phyloP scores from a whole-genome alignment of 2,329 filamentous ascomycete species.

The Clonostachys sp. region DNA sequence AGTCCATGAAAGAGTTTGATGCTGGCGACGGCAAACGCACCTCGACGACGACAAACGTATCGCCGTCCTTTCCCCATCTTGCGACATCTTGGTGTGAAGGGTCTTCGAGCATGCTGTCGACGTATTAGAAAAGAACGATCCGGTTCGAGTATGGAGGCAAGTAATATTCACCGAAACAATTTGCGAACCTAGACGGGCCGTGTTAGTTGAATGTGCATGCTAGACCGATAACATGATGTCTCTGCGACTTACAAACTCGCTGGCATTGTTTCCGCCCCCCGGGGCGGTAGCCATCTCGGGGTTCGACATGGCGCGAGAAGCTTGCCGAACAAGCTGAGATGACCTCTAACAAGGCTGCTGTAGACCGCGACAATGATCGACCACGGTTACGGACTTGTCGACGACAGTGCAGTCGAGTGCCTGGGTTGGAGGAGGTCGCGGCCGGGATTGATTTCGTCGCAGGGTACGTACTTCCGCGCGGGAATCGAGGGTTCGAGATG shows the following conservation, averaged over 20 bases:
- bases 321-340: neutral
- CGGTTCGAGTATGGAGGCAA: neutral
- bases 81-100: slow-evolving; percentile 90
- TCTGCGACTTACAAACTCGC: slow-evolving; percentile 76
- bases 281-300: slow-evolving; percentile 8
- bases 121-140: neutral
- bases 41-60: slow-evolving; percentile 96
- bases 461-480: too few relatives aligned
- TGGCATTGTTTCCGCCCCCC: slow-evolving; percentile 64
- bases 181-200: slow-evolving; percentile 73
- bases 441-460: neutral
- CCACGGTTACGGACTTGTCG: neutral
- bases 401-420: neutral
- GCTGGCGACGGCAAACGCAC: slow-evolving; percentile 42
- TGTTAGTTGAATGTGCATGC: slow-evolving; percentile 9
- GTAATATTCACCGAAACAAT: slow-evolving; percentile 79
- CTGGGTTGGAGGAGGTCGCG: neutral
- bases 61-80: slow-evolving; percentile 89
- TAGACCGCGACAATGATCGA: neutral
- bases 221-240: neutral
- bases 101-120: slow-evolving; percentile 76
- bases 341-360: neutral
- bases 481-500: too few relatives aligned
- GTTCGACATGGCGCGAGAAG: slow-evolving; percentile 1
- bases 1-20: slow-evolving; percentile 5